phyloP scores from a whole-genome alignment of 495 filamentous ascomycete species.

The Aspergillus nanangensis region DNA sequence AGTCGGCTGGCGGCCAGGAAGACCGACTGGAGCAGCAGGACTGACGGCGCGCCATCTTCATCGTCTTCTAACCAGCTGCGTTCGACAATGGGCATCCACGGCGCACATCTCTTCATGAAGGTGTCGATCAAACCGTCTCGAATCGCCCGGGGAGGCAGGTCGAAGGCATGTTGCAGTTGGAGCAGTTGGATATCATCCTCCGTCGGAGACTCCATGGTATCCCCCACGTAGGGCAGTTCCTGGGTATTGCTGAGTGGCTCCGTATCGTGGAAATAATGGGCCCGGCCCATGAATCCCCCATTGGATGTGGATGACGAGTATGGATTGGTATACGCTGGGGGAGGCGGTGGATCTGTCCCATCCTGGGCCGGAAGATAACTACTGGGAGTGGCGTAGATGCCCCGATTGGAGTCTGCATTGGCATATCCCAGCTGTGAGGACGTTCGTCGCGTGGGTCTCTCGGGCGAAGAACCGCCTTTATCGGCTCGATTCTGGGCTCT shows the following conservation, averaged over 20 bases:
- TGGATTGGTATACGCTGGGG: constrained; percentile 12
- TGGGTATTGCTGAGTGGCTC: constrained; percentile 16
- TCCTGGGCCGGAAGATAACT: too few species aligned
- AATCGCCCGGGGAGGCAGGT: constrained; percentile 19
- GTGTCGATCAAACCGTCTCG: constrained; percentile 22
- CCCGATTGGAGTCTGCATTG: too few species aligned
- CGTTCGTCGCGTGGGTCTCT: too few species aligned
- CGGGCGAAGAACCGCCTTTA: too few species aligned
- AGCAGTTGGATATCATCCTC: constrained; percentile 21
- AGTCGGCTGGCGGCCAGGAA: constrained; percentile 23
- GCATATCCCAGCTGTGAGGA: too few species aligned
- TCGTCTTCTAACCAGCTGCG: constrained; percentile 20
- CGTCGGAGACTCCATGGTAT: constrained; percentile 14
- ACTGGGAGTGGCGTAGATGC: too few species aligned
- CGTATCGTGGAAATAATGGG: constrained; percentile 20
- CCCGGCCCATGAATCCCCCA: constrained; percentile 18
- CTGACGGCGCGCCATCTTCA: constrained; percentile 14
- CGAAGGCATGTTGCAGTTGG: constrained; percentile 20
- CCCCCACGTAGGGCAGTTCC: constrained; percentile 11
- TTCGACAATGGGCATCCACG: constrained; percentile 26
- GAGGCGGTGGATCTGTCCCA: too few species aligned
- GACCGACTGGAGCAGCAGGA: constrained; percentile 19
- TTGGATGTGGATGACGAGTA: constrained; percentile 12
- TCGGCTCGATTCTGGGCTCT: not conserved
- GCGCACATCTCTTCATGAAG: constrained; percentile 21